These are phyloP conservation scores for Aspergillus amoenus DNA, from an alignment of 2,329 filamentous ascomycete species.

Conservation along the genomic window DNA sequence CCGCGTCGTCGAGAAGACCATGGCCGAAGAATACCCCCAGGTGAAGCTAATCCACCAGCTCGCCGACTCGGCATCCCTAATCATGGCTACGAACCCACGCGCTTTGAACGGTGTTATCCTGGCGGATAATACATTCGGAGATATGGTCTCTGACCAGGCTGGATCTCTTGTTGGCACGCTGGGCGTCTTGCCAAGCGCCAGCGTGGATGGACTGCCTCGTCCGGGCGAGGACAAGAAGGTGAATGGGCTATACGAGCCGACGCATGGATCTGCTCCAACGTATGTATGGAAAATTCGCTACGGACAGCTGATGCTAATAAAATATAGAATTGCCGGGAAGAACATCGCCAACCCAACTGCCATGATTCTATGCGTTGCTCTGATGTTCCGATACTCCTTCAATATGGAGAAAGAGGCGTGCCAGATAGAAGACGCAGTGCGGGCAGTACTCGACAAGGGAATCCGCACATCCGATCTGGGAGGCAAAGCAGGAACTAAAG, in stretches of 20 bases:
- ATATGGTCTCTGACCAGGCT: conserved; percentile 90
- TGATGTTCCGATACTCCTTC: conserved; percentile 91
- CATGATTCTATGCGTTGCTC: conserved; percentile 82
- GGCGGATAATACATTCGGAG: conserved; percentile 86
- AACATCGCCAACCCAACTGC: conserved; percentile 86
- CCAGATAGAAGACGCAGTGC: conserved; percentile 76
- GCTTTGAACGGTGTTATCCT: conserved; percentile 82
- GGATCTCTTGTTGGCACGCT: conserved; percentile 85
- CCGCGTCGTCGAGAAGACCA: conserved; percentile 75
- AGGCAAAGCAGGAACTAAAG: conserved; percentile 66
- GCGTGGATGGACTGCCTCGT: conserved; percentile 76
- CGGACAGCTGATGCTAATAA: background rate
- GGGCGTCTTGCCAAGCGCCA: conserved; percentile 81
- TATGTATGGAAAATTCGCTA: conserved; percentile 10
- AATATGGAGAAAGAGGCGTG: conserved; percentile 71
- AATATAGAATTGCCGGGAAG: conserved; percentile 74
- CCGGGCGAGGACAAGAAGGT: conserved; percentile 61
- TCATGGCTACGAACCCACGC: conserved; percentile 86
- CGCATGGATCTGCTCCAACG: conserved; percentile 62
- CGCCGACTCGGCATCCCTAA: conserved; percentile 86
- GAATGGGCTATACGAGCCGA: conserved; percentile 91
- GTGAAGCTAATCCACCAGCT: conserved; percentile 79
- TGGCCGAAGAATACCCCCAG: conserved; percentile 79
- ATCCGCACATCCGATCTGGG: conserved; percentile 78
- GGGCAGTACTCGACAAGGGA: conserved; percentile 71